Evolutionary conservation across 495 filamentous ascomycete genomes (phyloP), one percentile per base, ranked within the genome.

Genomic region (Aspergillus incahuasiensis): DNA sequence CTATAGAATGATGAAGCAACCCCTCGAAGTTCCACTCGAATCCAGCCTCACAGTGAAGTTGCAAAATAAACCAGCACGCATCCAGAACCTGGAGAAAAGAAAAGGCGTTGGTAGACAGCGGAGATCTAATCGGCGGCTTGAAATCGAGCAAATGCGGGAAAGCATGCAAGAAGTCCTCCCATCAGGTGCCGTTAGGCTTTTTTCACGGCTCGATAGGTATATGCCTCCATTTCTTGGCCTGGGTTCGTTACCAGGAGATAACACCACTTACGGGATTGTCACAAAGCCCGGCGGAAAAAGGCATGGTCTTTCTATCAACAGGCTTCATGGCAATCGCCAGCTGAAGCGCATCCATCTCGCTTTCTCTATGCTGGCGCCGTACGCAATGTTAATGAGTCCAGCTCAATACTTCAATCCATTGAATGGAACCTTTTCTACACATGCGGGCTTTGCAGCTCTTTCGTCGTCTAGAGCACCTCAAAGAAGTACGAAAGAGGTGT

Each of bases 321-420:
- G 38, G 19, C 40, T 19, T 7, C 13, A 16, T 15, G 22, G 8
- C 19, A 16, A 41, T 13, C 54, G 54, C 43, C 51, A 45, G 44
- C 57, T 63, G 58, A 59, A 57, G 48, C 64, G 63, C 1, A 42
- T 59, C 22, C 35, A 43, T 38, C 62, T 45, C 4, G 48, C 58
- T 15, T 58, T 75, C 8, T 67, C 68, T 16, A 48, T 54, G 28
- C 59, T 69, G 38, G 67, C 63, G 4, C 59, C 69, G 6, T 66
- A 70, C 62, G 61, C 69, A n/a, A 73, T 74, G 63, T 55, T 79
- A 38, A 79, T 80, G 72, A 70, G 76, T 51, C 72, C 79, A 6
- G 60, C 58, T 20, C 75, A 80, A 34, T 42, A 48, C 3, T 78
- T 79, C 58, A 64, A 80, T 49, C 18, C 61, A 2, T 41, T 48